phyloP scores from a whole-genome alignment of 805 yeast species.

The Saccharomycopsis javanensis region DNA sequence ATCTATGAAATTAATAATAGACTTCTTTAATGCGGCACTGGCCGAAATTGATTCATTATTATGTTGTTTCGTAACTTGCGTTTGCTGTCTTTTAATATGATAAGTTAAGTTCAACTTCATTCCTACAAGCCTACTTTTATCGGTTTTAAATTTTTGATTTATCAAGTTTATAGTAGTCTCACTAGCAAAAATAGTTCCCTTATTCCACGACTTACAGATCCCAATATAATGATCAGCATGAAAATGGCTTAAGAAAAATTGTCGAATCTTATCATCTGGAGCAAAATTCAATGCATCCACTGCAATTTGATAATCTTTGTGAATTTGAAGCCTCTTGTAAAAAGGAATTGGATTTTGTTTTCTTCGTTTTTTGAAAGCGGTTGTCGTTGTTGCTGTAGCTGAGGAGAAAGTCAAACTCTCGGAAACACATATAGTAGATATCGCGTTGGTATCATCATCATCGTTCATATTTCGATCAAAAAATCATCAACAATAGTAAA shows the following conservation, averaged over 20 bases:
- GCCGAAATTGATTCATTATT: background rate
- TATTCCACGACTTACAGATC: conserved; percentile 62
- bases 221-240: conserved; percentile 96
- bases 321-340: conserved; percentile 12
- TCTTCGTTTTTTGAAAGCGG: conserved; percentile 4
- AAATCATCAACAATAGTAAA: too few species aligned
- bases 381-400: background rate
- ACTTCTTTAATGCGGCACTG: background rate
- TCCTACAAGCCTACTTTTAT: conserved; percentile 31
- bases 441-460: background rate
- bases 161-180: conserved; percentile 55
- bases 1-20: background rate
- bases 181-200: conserved; percentile 66
- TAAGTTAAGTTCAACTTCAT: conserved; percentile 35
- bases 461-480: background rate
- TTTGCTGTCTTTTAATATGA: background rate
- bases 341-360: conserved; percentile 14
- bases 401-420: background rate
- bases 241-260: conserved; percentile 69
- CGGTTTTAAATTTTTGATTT: conserved; percentile 44
- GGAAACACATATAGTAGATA: background rate
- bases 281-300: conserved; percentile 18
- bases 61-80: conserved; percentile 21
- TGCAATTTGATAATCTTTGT: conserved; percentile 1
- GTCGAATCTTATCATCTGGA: conserved; percentile 27